Evolutionary conservation across 805 yeast genomes (phyloP).

Genomic region (Starmerella tilneyi): DNA sequence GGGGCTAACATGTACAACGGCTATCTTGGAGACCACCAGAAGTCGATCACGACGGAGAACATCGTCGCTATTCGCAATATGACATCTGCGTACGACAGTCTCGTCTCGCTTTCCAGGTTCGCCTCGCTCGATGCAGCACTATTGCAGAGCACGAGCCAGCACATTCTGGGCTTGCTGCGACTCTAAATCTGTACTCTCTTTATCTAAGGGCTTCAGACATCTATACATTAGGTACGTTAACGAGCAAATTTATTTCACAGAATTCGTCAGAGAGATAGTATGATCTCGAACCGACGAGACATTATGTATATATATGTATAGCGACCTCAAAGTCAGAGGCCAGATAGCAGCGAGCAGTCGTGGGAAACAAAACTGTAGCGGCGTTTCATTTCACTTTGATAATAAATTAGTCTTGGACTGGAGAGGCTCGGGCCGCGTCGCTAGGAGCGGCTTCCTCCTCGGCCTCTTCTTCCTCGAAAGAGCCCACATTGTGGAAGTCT

Average conservation of each 20-base stretch:
- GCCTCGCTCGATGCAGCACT: constrained; percentile 1
- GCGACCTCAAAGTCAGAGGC: too few species aligned
- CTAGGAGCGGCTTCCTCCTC: constrained; percentile 3
- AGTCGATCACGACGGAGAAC: background rate
- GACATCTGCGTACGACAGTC: constrained; percentile 1
- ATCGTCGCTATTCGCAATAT: background rate
- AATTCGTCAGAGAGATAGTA: too few species aligned
- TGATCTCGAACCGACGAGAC: too few species aligned
- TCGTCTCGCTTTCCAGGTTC: background rate
- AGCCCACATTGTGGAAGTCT: constrained; percentile 87
- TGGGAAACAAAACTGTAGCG: too few species aligned
- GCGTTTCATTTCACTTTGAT: background rate
- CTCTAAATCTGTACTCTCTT: background rate
- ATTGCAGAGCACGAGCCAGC: background rate
- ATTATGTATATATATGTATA: too few species aligned
- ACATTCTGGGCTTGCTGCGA: background rate
- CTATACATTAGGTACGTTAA: too few species aligned
- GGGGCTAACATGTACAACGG: constrained; percentile 8
- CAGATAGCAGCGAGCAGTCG: too few species aligned
- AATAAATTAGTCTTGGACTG: constrained; percentile 4
- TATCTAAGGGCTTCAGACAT: background rate
- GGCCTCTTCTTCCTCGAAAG: constrained; percentile 26
- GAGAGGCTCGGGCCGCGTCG: constrained; percentile 1
- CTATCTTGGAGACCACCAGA: background rate
- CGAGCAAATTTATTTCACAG: too few species aligned